Conservation (phyloP, 345 rosid genomes). For the Linum trigynum region DNA sequence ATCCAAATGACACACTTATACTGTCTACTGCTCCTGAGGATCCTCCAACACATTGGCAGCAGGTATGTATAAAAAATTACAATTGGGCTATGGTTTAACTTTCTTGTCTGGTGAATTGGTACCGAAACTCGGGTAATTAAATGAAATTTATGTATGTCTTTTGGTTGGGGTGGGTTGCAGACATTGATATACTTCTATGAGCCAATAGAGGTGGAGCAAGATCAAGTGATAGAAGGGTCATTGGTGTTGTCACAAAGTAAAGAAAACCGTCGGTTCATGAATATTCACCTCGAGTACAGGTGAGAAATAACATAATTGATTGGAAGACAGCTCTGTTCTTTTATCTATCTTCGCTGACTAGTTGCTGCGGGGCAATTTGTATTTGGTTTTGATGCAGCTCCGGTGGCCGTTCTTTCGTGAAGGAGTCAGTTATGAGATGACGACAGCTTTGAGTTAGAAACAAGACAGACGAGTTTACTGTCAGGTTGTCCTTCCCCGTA, state of each 20-base stretch:
- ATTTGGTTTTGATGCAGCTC: conserved; percentile 40
- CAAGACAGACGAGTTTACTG: not conserved
- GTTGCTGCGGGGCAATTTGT: not conserved
- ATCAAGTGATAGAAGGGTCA: conserved; percentile 78
- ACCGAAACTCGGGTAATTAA: too few relatives aligned
- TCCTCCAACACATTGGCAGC: conserved; percentile 96
- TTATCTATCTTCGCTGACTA: not conserved
- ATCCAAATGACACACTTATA: conserved; percentile 56
- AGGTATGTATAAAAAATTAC: conserved; percentile 32
- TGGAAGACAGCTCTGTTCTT: not conserved
- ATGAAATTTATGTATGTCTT: not conserved
- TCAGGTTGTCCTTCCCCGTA: not conserved
- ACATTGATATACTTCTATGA: conserved; percentile 87
- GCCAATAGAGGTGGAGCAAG: conserved; percentile 85
- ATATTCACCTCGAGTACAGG: conserved; percentile 85
- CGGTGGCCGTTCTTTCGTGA: conserved; percentile 77
- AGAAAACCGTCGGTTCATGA: conserved; percentile 90
- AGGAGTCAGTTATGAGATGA: conserved; percentile 54
- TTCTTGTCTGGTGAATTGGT: not conserved
- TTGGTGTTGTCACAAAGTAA: conserved; percentile 73
- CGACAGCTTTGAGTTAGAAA: not conserved
- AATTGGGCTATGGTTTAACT: not conserved
- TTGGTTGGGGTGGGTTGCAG: conserved; percentile 34
- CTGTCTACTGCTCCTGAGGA: conserved; percentile 94
- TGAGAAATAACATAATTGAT: conserved; percentile 22